A percentile compares a stretch with the other conserved stretches of the same genome.
phyloP scores from a whole-genome alignment of 2,329 filamentous ascomycete species.

The Chlorencoelia australis region DNA sequence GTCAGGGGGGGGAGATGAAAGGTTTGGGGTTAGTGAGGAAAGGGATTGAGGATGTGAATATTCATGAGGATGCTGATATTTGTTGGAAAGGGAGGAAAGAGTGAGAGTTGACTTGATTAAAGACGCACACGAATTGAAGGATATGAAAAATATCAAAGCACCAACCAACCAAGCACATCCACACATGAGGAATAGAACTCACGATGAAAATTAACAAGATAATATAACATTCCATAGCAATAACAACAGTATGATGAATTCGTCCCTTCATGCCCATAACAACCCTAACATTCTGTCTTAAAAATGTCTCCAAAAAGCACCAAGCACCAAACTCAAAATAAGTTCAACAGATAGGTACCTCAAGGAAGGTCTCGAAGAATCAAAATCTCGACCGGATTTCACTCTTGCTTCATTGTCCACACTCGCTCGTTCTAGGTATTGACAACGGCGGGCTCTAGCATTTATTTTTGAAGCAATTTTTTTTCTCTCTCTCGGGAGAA shows the following conservation, averaged over 20 bases:
- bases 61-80: slow-evolving; percentile 29
- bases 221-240: too few relatives aligned
- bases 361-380: slow-evolving; percentile 29
- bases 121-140: too few relatives aligned
- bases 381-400: slow-evolving; percentile 29
- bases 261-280: too few relatives aligned
- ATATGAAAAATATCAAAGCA: too few relatives aligned
- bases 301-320: slow-evolving; percentile 34
- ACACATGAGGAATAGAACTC: too few relatives aligned
- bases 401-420: slow-evolving; percentile 49
- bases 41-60: slow-evolving; percentile 45
- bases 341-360: slow-evolving; percentile 20
- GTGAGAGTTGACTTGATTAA: neutral
- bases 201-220: too few relatives aligned
- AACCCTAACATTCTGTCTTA: too few relatives aligned
- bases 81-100: slow-evolving; percentile 6
- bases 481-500: neutral
- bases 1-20: slow-evolving; percentile 41
- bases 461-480: slow-evolving; percentile 27
- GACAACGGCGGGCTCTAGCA: slow-evolving; percentile 47
- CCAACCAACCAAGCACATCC: too few relatives aligned
- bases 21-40: slow-evolving; percentile 42
- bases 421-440: slow-evolving; percentile 40
- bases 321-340: slow-evolving; percentile 23
- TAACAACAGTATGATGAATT: too few relatives aligned